Base-by-base conservation (phyloP, 495 filamentous ascomycete species). In the Penicillium macrosclerotiorum region DNA sequence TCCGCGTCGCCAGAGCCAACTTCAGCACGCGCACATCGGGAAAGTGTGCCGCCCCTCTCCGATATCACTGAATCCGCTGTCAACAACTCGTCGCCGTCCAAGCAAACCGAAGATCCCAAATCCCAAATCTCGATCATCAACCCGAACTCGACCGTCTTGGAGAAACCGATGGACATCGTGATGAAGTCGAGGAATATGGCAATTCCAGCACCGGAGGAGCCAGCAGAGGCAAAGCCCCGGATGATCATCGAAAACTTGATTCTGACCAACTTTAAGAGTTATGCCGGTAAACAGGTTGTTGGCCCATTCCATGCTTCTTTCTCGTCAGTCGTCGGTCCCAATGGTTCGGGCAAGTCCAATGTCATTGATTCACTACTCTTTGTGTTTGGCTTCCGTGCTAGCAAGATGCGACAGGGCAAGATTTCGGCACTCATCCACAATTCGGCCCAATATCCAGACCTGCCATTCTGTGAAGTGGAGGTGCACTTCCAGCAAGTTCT, bases 321-420 rank as follows among this genome's bases (percentile, higher is more conserved):
- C 64, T 96, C 94, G n/a, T 97, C 93, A 0, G 93, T 98, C 11
- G 93, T 98, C 30, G 93, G 93, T 3, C 93, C 93, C 6, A 98
- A 98, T 63, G 93, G 93, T 45, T 97, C 94, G 14, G 93, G 93
- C 33, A 98, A 98, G 65, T 97, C 93, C 4, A 98, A 98, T 59
- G 93, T 98, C 36, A 98, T 98, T 63, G 93, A 98, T 67, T 95
- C 93, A 6, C 71, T 98, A 27, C 83, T 98, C 3, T 98, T 98
- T 59, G 93, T 98, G 17, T 98, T 98, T 54, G 93, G 93, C 31
- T 98, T 98, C 71, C 84, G 93, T 37, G 93, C 93, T 18, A 97
- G 92, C 74, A 98, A 98, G 71, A 98, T 98, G 93, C 78, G 93
- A 58, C 93, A 98, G 65, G 94, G 93, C 59, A 98, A 98, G 71